Percentiles rank a stretch among this genome's conserved stretches.
Evolutionary conservation across 139 green algal species (phyloP).

Genomic region (Desmodesmus armatus): DNA sequence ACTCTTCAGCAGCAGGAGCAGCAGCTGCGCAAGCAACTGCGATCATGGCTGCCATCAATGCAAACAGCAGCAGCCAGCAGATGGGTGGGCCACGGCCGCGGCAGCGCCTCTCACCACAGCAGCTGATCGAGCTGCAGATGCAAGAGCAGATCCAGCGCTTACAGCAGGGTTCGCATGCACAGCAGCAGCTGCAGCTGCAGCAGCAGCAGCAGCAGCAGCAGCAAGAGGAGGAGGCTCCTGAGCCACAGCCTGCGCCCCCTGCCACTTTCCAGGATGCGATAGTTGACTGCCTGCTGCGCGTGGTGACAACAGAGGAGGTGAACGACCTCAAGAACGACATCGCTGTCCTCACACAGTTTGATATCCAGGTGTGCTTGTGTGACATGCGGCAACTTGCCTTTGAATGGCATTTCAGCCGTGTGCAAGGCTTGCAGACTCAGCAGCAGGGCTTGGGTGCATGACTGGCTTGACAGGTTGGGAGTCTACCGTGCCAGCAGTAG

Average conservation of each 20-base stretch:
- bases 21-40: neutral
- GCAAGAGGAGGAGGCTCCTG: neutral
- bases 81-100: neutral
- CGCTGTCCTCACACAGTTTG: conserved; percentile 16
- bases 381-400: too few species aligned
- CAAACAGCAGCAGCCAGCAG: neutral
- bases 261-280: conserved; percentile 6
- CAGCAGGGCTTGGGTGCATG: too few species aligned
- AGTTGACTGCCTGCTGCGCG: neutral
- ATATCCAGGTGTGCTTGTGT: conserved; percentile 25
- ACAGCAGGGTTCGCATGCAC: neutral
- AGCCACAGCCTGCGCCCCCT: too few species aligned
- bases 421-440: too few species aligned
- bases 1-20: too few species aligned
- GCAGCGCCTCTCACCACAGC: neutral
- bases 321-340: conserved; percentile 12
- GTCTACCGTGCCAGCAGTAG: too few species aligned
- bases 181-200: neutral
- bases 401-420: too few species aligned
- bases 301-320: neutral
- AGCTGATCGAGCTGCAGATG: neutral
- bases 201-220: neutral
- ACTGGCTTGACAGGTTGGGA: too few species aligned
- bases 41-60: neutral
- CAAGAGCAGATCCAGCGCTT: neutral